Base-by-base conservation (phyloP, 305 asterid species). In the Stenogyne calaminthoides region DNA sequence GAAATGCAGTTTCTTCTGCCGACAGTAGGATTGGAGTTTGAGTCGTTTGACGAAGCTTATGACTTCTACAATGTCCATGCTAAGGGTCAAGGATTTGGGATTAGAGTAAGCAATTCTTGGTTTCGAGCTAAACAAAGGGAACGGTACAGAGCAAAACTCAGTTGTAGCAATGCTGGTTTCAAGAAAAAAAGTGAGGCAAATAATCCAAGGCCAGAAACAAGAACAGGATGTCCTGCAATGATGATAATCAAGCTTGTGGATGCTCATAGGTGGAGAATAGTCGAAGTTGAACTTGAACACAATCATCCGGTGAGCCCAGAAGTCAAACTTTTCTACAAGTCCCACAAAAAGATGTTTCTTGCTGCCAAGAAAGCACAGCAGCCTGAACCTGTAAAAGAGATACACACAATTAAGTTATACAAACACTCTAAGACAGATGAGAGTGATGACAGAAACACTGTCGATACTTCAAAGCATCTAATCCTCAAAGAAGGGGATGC, bases 221-320 rank as follows among this genome's bases (percentile, higher is more conserved):
- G 94, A 77, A 88, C 94, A 11, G 91, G 89, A 4, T 88, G 94
- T 69, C 91, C 89, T 64, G 89, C 88, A 61, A 88, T 86, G 93
- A 71, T 85, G 32, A 77, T 86, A 52, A 67, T 88, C 76, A 88
- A 84, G 80, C 88, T 88, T 70, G 87, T 84, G 77, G 91, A 86
- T 61, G 80, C 85, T 18, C 82, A 73, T 46, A 81, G 83, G 72
- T 88, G 93, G 93, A 84, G 88, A 80, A 83, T 86, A 57, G 85
- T 86, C 39, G 94, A 86, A 71, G 84, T 77, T 72, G 86, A 80
- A 82, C 88, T 88, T 68, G 77, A 78, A n/a, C 94, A 86, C 78
- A 88, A 86, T 75, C 94, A 86, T 70, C 85, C 82, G 5, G 86
- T 86, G 75, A 86, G 79, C 81, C 88, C 91, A 64, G 91, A 82